Percentiles rank a stretch among this genome's conserved stretches.
Evolutionary conservation across 345 rosid species (phyloP).

Genomic region (Brassica carinata): DNA sequence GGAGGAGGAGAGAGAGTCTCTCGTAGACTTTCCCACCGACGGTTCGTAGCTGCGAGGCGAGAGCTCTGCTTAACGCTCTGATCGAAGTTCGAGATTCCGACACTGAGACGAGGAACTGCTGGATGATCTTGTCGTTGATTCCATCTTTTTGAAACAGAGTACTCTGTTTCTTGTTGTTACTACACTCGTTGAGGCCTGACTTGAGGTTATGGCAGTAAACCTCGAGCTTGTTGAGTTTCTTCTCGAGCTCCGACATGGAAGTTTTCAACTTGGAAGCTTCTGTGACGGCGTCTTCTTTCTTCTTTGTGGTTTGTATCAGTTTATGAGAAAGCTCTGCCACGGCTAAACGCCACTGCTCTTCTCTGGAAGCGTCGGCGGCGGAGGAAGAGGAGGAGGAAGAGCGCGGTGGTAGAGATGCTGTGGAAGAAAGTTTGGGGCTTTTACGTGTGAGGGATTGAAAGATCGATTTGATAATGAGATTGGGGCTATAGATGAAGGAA

Average conservation of each 20-base stretch:
- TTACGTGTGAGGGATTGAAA: constrained; percentile 65
- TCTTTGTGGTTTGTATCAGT: constrained; percentile 74
- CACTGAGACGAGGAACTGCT: constrained; percentile 62
- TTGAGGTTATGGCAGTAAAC: constrained; percentile 75
- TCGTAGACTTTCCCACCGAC: constrained; percentile 64
- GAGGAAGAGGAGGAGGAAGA: constrained; percentile 28
- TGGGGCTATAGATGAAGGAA: constrained; percentile 73
- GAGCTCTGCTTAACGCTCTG: constrained; percentile 62
- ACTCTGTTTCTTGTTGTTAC: constrained; percentile 44
- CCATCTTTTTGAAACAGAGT: constrained; percentile 25
- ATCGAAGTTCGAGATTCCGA: constrained; percentile 74
- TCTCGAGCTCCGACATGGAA: constrained; percentile 93
- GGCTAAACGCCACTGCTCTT: constrained; percentile 75
- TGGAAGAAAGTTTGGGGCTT: constrained; percentile 54
- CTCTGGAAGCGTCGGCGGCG: constrained; percentile 44
- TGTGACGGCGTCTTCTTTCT: constrained; percentile 74
- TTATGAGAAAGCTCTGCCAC: constrained; percentile 85
- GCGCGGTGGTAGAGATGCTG: constrained; percentile 28
- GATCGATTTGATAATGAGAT: constrained; percentile 67
- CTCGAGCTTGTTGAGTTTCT: constrained; percentile 87
- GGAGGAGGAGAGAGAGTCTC: constrained; percentile 64
- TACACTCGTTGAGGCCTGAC: constrained; percentile 73
- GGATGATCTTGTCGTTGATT: constrained; percentile 54
- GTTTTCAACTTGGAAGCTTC: constrained; percentile 79
- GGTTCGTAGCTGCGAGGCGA: constrained; percentile 62